phyloP scores from a whole-genome alignment of 2,329 filamentous ascomycete genomes.

The Claviceps monticola region DNA sequence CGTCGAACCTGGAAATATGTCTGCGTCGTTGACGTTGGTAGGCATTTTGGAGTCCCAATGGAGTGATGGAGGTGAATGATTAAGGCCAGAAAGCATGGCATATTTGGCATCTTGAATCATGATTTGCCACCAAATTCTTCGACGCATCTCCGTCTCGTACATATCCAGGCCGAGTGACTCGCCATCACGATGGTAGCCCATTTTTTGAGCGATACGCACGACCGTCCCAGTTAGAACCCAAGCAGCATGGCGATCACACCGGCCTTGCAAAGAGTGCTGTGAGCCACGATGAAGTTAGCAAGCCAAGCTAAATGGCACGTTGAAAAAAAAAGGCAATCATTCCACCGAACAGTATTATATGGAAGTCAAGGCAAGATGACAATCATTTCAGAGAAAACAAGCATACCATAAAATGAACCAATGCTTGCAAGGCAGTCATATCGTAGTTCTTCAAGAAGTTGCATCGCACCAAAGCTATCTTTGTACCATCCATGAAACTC shows the following conservation, averaged over 20 bases:
- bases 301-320: background rate
- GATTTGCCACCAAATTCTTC: constrained; percentile 54
- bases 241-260: constrained; percentile 43
- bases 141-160: constrained; percentile 54
- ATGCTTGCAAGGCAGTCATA: constrained; percentile 42
- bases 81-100: constrained; percentile 43
- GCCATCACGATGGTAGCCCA: constrained; percentile 52
- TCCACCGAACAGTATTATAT: background rate
- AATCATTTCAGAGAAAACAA: background rate
- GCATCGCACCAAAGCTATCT: constrained; percentile 33
- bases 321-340: background rate
- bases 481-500: constrained; percentile 37
- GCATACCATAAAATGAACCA: constrained; percentile 42
- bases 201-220: constrained; percentile 51
- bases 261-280: constrained; percentile 41
- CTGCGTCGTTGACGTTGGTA: constrained; percentile 44
- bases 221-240: constrained; percentile 49
- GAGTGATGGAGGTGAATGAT: constrained; percentile 35
- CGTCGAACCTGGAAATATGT: constrained; percentile 39
- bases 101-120: constrained; percentile 43
- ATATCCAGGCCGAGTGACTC: constrained; percentile 40
- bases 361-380: background rate
- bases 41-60: constrained; percentile 43
- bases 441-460: constrained; percentile 47
- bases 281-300: constrained; percentile 1